Evolutionary conservation across 441 rosid species (phyloP).

Genomic region (Euphorbia schlechtendalii): DNA sequence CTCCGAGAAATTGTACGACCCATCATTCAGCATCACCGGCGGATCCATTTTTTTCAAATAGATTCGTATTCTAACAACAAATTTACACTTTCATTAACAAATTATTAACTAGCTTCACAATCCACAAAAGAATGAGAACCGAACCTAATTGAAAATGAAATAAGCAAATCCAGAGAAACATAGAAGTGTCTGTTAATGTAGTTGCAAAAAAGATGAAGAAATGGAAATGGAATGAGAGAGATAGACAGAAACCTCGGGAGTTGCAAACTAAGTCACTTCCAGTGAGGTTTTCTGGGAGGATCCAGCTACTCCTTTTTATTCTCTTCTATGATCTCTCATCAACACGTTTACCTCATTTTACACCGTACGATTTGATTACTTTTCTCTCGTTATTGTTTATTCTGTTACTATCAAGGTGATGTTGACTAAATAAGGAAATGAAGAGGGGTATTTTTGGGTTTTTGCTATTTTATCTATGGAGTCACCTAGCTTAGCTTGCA

Average conservation of each 20-base stretch:
- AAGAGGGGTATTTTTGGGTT: constrained; percentile 1
- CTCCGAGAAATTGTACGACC: constrained; percentile 55
- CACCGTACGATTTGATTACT: constrained; percentile 22
- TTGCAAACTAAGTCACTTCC: constrained; percentile 41
- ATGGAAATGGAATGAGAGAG: constrained; percentile 2
- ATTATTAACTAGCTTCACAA: constrained; percentile 5
- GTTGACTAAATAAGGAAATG: background rate
- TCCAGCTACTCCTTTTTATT: constrained; percentile 17
- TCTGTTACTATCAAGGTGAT: too few relatives aligned
- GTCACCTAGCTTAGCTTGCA: constrained; percentile 14
- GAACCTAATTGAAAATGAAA: constrained; percentile 8
- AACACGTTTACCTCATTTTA: constrained; percentile 15
- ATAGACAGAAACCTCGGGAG: constrained; percentile 42
- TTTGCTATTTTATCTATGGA: background rate
- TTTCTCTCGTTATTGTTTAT: too few relatives aligned
- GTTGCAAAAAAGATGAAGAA: background rate
- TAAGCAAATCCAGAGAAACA: too few relatives aligned
- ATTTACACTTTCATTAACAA: background rate
- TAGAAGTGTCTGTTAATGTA: too few relatives aligned
- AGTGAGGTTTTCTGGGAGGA: constrained; percentile 35
- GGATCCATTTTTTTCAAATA: constrained; percentile 51
- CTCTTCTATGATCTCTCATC: constrained; percentile 11
- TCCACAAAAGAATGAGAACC: background rate
- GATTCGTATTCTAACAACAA: constrained; percentile 7
- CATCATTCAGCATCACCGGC: constrained; percentile 53